Evolutionary conservation across 495 filamentous ascomycete genomes (phyloP).

Genomic region (Mycothermus thermophilus): DNA sequence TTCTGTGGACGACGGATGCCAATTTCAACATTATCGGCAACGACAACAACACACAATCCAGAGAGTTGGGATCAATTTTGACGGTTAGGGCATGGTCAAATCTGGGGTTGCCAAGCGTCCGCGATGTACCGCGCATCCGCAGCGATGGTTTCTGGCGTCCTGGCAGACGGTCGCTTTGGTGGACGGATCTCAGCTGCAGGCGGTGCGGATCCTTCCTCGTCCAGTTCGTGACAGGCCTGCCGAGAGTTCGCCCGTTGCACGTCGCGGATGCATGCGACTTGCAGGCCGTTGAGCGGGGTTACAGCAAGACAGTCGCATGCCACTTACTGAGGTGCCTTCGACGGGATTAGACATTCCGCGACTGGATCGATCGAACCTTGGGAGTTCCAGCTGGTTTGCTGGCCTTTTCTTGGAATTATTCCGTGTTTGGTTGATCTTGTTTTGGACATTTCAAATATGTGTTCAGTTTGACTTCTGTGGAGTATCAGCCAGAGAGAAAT

Average conservation of each 20-base stretch:
- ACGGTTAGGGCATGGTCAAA: neutral
- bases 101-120: constrained; percentile 9
- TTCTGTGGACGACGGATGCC: too few relatives aligned
- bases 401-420: neutral
- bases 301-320: neutral
- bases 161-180: constrained; percentile 2
- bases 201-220: constrained; percentile 5
- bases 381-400: neutral
- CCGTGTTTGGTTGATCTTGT: neutral
- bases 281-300: constrained; percentile 9
- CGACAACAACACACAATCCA: too few relatives aligned
- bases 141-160: neutral
- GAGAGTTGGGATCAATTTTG: too few relatives aligned
- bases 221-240: constrained; percentile 2
- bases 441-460: too few relatives aligned
- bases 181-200: constrained; percentile 5
- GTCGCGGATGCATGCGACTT: constrained; percentile 7
- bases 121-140: constrained; percentile 5
- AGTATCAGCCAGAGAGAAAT: too few relatives aligned
- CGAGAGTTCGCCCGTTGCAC: constrained; percentile 7
- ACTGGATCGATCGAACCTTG: neutral
- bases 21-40: too few relatives aligned
- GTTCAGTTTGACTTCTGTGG: too few relatives aligned
- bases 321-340: neutral
- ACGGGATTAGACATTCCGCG: neutral